Conservation (phyloP, 768 basidiomycete species). For the Vararia minispora region DNA sequence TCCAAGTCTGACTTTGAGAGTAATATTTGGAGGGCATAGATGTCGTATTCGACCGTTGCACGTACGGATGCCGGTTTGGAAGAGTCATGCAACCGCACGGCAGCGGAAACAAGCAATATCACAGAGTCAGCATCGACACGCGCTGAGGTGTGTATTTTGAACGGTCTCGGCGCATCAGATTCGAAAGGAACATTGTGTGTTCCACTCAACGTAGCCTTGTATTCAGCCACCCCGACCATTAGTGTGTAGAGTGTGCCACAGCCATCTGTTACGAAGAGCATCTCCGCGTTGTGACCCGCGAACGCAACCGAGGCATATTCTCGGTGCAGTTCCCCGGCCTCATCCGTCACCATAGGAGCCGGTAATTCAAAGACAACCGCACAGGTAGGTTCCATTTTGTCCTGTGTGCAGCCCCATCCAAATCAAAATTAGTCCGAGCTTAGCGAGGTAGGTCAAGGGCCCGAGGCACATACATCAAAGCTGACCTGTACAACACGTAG, state of each 20-base stretch:
- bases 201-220: too few relatives aligned
- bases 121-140: too few relatives aligned
- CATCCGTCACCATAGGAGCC: slow-evolving; percentile 32
- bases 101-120: too few relatives aligned
- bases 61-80: too few relatives aligned
- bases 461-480: slow-evolving; percentile 49
- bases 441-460: too few relatives aligned
- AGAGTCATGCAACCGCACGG: too few relatives aligned
- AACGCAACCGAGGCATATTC: slow-evolving; percentile 73
- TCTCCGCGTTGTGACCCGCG: slow-evolving; percentile 32
- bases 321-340: slow-evolving; percentile 29
- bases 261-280: slow-evolving; percentile 58
- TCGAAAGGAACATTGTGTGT: too few relatives aligned
- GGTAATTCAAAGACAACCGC: slow-evolving; percentile 51
- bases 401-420: slow-evolving; percentile 28
- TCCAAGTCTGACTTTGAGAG: slow-evolving; percentile 27
- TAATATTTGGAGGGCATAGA: slow-evolving; percentile 48
- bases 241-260: slow-evolving; percentile 56
- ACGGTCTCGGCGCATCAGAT: too few relatives aligned
- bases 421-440: slow-evolving; percentile 7
- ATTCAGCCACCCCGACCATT: too few relatives aligned
- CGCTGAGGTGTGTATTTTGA: too few relatives aligned
- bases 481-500: slow-evolving; percentile 50
- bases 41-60: slow-evolving; percentile 53
- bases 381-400: slow-evolving; percentile 38